Conservation (phyloP, 2,329 filamentous ascomycete genomes). For the Stachybotrys chartarum region DNA sequence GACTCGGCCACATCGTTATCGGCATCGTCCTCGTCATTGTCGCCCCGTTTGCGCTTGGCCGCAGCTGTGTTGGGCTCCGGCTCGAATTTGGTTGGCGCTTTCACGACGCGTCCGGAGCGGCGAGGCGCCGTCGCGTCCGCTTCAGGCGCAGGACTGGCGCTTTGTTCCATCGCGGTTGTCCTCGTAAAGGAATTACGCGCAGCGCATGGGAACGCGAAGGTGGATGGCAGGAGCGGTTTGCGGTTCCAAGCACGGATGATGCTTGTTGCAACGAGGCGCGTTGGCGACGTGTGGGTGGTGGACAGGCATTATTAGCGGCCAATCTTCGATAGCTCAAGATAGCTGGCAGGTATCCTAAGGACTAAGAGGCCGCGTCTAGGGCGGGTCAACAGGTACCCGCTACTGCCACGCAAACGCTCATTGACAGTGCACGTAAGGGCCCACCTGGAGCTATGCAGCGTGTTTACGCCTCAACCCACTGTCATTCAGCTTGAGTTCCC, state of each 20-base stretch:
- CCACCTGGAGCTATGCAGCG: too few relatives aligned
- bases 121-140: slow-evolving; percentile 49
- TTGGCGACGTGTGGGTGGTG: background rate
- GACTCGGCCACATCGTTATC: slow-evolving; percentile 41
- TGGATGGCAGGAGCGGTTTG: background rate
- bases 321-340: background rate
- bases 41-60: slow-evolving; percentile 52
- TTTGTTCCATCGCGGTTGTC: slow-evolving; percentile 42
- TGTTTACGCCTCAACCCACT: too few relatives aligned
- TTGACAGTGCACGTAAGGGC: too few relatives aligned
- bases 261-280: slow-evolving; percentile 1
- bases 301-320: background rate
- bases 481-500: too few relatives aligned
- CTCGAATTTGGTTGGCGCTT: slow-evolving; percentile 51
- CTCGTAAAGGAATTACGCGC: slow-evolving; percentile 1
- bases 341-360: background rate
- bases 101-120: slow-evolving; percentile 62
- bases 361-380: too few relatives aligned
- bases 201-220: background rate
- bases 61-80: slow-evolving; percentile 37
- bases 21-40: slow-evolving; percentile 39
- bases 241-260: background rate
- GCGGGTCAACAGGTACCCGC: background rate
- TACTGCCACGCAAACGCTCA: too few relatives aligned
- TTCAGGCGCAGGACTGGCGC: slow-evolving; percentile 46